phyloP scores from a whole-genome alignment of 1,284 basidiomycete genomes.

The Lentinula novae-zelandiae region DNA sequence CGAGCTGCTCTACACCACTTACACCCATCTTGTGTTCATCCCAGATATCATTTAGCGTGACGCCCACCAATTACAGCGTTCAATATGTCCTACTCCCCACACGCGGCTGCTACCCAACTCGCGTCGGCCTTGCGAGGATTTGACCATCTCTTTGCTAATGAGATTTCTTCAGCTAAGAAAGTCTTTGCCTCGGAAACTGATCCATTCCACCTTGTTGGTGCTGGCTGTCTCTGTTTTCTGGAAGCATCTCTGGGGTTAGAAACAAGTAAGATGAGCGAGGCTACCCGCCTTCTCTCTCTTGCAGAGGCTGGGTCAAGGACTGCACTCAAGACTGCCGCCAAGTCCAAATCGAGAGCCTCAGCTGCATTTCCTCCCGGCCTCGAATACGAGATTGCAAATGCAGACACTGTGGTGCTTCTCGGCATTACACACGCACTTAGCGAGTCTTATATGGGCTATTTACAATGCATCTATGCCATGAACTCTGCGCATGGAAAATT shows the following conservation, averaged over 20 bases:
- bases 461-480: conserved; percentile 56
- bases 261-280: conserved; percentile 57
- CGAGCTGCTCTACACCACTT: not conserved
- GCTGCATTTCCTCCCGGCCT: conserved; percentile 51
- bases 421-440: conserved; percentile 68
- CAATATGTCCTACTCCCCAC: conserved; percentile 2
- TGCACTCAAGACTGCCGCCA: conserved; percentile 34
- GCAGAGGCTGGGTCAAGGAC: conserved; percentile 62
- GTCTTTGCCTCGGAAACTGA: conserved; percentile 42
- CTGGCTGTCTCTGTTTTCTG: conserved; percentile 70
- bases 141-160: conserved; percentile 64
- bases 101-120: conserved; percentile 26
- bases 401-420: conserved; percentile 65
- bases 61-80: not conserved
- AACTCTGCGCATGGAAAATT: conserved; percentile 70
- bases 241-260: conserved; percentile 81
- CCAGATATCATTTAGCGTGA: no score
- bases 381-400: conserved; percentile 71
- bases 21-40: no score
- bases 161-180: conserved; percentile 49
- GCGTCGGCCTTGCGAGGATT: conserved; percentile 57
- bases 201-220: conserved; percentile 67
- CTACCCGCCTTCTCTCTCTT: conserved; percentile 46
- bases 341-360: conserved; percentile 2
- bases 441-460: conserved; percentile 74